Base-by-base conservation (phyloP, 2,329 filamentous ascomycete species). In the Calonectria hawksworthii region DNA sequence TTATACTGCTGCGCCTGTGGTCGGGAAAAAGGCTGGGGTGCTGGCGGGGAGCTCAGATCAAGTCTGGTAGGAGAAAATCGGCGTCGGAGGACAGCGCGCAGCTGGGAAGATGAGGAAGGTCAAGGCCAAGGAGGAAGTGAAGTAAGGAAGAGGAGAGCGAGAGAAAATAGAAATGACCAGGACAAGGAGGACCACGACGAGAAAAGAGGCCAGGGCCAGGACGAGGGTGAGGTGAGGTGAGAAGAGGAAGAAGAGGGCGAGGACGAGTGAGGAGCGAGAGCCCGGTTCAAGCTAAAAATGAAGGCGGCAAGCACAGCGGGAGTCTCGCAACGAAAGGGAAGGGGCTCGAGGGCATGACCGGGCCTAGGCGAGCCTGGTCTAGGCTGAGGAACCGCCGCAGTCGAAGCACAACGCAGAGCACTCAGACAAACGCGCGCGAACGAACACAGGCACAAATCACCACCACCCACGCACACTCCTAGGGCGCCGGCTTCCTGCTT, bases 1-100 rank as follows among this genome's bases (percentile, higher is more conserved):
- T 82, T 82, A 82, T 81, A 79, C 71, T 74, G 68, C 68, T 80
- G 80, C 80, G 80, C 75, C 80, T 80, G 80, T 81, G 77, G 71
- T 74, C 74, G 77, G 75, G 72, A 73, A 74, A 69, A 77, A 74
- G 70, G 74, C 70, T 74, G 73, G 73, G 77, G 75, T 77, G 76
- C 75, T 78, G 79, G 79, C 79, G 75, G 79, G 79, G 76, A 81
- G 79, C 79, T 81, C 77, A 80, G 79, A 81, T 79, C 79, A 79
- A 70, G 76, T 68, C 75, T 72, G 75, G 72, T 23, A 65, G 70
- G 74, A 76, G 72, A 69, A 70, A 64, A 41, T 77, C 71, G 73
- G 71, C 68, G 72, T 68, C 65, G 64, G 54, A 66, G 56, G 38
- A 50, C 16, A 51, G 56, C 34, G 59, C 72, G 67, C 54, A 64